Evolutionary conservation across 202 grass and related monocot genomes (phyloP).

Genomic region (Brachypodium distachyon): DNA sequence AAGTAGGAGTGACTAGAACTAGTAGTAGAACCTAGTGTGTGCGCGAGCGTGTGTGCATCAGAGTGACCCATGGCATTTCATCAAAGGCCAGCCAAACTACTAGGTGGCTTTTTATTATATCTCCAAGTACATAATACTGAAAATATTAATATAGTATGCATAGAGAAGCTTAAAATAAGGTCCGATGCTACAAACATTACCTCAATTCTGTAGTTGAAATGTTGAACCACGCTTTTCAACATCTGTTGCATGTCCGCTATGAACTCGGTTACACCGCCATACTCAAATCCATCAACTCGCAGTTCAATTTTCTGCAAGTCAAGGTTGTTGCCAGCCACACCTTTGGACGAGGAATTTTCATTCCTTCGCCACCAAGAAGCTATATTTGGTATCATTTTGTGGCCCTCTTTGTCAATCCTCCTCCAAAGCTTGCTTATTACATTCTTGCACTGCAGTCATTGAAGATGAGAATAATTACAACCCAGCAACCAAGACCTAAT

Average conservation of each 20-base stretch:
- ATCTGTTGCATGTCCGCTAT: slow-evolving; percentile 89
- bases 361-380: slow-evolving; percentile 90
- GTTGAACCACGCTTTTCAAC: slow-evolving; percentile 83
- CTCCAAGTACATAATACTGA: not conserved
- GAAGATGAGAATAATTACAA: not conserved
- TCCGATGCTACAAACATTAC: slow-evolving; percentile 1
- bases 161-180: not conserved
- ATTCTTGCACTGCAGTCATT: slow-evolving; percentile 81
- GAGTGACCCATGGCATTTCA: too few species aligned
- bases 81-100: too few species aligned
- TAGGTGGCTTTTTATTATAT: too few species aligned
- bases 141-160: not conserved
- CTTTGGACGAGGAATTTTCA: slow-evolving; percentile 62
- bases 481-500: not conserved
- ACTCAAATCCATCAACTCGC: slow-evolving; percentile 83
- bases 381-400: slow-evolving; percentile 72
- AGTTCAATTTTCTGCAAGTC: slow-evolving; percentile 86
- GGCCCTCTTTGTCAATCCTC: slow-evolving; percentile 83
- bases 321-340: slow-evolving; percentile 43
- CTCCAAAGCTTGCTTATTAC: slow-evolving; percentile 97
- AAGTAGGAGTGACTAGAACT: too few species aligned
- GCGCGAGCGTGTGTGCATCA: too few species aligned
- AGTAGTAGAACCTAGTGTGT: too few species aligned
- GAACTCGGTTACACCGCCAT: slow-evolving; percentile 63
- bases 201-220: slow-evolving; percentile 64